Percentiles rank a stretch among this genome's conserved stretches.
Conservation (phyloP, 1,284 basidiomycete species). For the Farysia itapuensis region DNA sequence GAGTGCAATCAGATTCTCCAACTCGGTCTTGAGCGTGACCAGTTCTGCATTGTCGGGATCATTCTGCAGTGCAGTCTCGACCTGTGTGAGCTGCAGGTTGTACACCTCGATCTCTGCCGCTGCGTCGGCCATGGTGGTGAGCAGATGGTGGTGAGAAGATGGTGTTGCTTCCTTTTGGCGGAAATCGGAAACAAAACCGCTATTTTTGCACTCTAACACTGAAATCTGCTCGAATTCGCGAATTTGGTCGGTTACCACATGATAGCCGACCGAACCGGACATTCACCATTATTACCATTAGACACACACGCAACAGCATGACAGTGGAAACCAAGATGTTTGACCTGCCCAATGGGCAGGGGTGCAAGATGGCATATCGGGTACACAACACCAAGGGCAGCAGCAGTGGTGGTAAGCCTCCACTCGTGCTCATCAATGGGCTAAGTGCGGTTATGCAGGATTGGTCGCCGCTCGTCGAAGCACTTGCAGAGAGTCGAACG, state of each 20-base stretch:
- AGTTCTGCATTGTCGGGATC: conserved; percentile 81
- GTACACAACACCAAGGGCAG: conserved; percentile 1
- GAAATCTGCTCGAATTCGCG: too few species aligned
- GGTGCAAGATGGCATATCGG: conserved; percentile 36
- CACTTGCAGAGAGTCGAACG: conserved; percentile 22
- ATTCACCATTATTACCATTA: too few species aligned
- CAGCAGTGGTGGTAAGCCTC: conserved; percentile 1
- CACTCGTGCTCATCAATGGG: conserved; percentile 53
- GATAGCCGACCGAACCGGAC: too few species aligned
- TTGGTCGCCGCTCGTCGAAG: conserved; percentile 46
- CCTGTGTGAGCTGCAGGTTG: conserved; percentile 70
- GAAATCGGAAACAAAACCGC: too few species aligned
- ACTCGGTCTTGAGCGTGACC: conserved; percentile 72
- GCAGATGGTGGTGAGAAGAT: too few species aligned
- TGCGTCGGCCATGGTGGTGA: neutral
- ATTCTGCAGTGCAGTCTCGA: conserved; percentile 77
- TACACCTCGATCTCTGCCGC: conserved; percentile 16
- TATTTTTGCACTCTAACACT: too few species aligned
- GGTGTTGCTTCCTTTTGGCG: too few species aligned
- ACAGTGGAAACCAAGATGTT: conserved; percentile 5
- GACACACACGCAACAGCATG: neutral
- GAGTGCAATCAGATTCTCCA: conserved; percentile 84
- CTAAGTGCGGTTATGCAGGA: conserved; percentile 54
- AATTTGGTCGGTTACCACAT: too few species aligned
- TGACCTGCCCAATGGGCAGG: conserved; percentile 3